Base-by-base conservation (phyloP, 2,329 filamentous ascomycete genomes). In the Penicillium corylophilum region DNA sequence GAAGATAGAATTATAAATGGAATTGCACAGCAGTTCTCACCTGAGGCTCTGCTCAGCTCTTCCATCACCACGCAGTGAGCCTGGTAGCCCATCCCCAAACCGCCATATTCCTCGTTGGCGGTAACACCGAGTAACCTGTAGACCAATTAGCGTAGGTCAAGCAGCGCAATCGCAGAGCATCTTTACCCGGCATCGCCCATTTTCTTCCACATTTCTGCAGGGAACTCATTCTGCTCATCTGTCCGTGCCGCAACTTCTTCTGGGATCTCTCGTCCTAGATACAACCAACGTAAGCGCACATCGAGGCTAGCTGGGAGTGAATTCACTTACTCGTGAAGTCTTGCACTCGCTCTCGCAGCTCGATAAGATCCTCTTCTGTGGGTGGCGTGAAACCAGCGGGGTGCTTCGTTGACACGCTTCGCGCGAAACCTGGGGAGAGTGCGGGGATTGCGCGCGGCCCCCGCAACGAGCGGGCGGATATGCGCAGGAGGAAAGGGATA, bases 41-140 rank as follows among this genome's bases (percentile, higher is more conserved):
- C 92, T 46, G 88, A 93, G 2, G 93, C 93, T 52, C 93, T 82
- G 50, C 88, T 94, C 38, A 99, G 79, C 78, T 97, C 94, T 74
- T 99, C 94, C 84, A 97, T 88, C 41, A 96, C 90, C 6, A 96
- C 79, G 68, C 90, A 95, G 75, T 99, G 94, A 40, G 94, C 93
- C 76, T 97, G 93, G 73, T 97, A 99, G 10, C 94, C 94, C 85
- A 97, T 87, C 1, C 81, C 89, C 41, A 97, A 74, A 2, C 93
- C 94, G 33, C 94, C 94, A 46, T 94, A 90, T 50, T 90, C 87
- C 74, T 96, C 91, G 65, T 96, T 90, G 16, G 90, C 94, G 8
- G 94, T 97, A 64, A 96, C 89, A 53, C 94, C 94, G 24, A 97
- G 81, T 62, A 97, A 88, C 6, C 89, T 79, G 50, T n/a, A 41